A percentile compares a stretch with the other conserved stretches of the same genome.
These are phyloP conservation scores for Tilletia caries DNA, from an alignment of 1,284 basidiomycete species.

Conservation along the genomic window DNA sequence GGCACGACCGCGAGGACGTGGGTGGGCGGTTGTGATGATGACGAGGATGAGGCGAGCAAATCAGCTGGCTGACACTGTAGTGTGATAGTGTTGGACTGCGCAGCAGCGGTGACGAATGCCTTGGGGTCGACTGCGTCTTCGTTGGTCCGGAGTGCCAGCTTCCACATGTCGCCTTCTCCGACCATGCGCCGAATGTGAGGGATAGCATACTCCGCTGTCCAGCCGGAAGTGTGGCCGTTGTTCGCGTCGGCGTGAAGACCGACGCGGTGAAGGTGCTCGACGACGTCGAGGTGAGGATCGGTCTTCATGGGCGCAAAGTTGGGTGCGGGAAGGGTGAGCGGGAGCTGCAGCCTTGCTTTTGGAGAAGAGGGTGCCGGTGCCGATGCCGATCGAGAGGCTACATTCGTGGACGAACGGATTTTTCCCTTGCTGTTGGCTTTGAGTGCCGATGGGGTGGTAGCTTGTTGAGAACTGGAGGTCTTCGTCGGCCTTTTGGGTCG, in stretches of 20 bases:
- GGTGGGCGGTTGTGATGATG: background rate
- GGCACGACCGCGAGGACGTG: constrained; percentile 3
- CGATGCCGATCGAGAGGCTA: background rate
- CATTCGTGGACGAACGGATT: background rate
- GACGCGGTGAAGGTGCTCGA: background rate
- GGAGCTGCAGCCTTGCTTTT: background rate
- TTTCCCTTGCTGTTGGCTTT: background rate
- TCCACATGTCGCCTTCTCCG: background rate
- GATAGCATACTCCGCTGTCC: background rate
- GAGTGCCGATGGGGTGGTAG: background rate
- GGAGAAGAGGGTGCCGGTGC: background rate
- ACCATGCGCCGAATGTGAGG: background rate
- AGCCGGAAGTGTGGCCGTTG: background rate
- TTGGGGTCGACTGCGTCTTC: background rate
- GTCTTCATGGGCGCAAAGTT: background rate
- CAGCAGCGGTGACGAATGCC: constrained; percentile 1
- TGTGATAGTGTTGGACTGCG: background rate
- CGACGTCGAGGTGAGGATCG: constrained; percentile 5
- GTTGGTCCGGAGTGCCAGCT: no score
- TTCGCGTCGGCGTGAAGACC: background rate
- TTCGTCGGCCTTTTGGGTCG: background rate
- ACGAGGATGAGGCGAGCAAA: no score
- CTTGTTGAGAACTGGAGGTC: background rate
- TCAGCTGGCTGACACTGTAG: background rate
- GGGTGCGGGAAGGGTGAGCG: background rate